These are phyloP conservation scores for Zangia roseola DNA, from an alignment of 768 basidiomycete genomes.

Conservation along the genomic window DNA sequence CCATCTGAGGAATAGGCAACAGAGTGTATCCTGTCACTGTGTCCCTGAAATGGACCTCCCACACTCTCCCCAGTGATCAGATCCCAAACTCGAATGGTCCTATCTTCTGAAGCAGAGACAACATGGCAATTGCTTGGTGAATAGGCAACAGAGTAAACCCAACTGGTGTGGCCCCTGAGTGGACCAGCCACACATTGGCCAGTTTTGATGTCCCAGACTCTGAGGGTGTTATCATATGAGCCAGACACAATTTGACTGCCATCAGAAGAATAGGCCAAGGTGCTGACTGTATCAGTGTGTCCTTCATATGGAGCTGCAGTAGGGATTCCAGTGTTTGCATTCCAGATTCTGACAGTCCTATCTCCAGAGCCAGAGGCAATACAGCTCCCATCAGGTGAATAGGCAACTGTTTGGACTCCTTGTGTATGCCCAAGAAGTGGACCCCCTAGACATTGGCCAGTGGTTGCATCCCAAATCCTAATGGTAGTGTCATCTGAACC, in stretches of 20 bases:
- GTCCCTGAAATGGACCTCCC: constrained; percentile 2
- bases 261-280: constrained; percentile 16
- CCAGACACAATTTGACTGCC: constrained; percentile 13
- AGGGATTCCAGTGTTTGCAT: constrained; percentile 10
- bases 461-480: constrained; percentile 20
- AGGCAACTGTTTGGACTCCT: constrained; percentile 6
- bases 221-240: constrained; percentile 1
- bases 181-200: constrained; percentile 10
- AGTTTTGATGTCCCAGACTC: constrained; percentile 15
- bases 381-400: constrained; percentile 18
- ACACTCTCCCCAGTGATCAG: constrained; percentile 8
- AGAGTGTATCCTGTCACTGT: constrained; percentile 8
- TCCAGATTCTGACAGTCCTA: constrained; percentile 14
- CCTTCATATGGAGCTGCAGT: constrained; percentile 2
- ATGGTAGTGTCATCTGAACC: constrained; percentile 13
- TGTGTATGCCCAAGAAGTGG: constrained; percentile 11
- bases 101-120: constrained; percentile 16
- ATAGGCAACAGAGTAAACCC: constrained; percentile 13
- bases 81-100: constrained; percentile 22
- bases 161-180: neutral
- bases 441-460: constrained; percentile 11
- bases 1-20: constrained; percentile 28
- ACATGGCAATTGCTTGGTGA: constrained; percentile 22
- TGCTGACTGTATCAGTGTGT: neutral
- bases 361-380: constrained; percentile 24